Conservation (phyloP, 2,329 filamentous ascomycete genomes). For the Chaetomiaceae sp. region DNA sequence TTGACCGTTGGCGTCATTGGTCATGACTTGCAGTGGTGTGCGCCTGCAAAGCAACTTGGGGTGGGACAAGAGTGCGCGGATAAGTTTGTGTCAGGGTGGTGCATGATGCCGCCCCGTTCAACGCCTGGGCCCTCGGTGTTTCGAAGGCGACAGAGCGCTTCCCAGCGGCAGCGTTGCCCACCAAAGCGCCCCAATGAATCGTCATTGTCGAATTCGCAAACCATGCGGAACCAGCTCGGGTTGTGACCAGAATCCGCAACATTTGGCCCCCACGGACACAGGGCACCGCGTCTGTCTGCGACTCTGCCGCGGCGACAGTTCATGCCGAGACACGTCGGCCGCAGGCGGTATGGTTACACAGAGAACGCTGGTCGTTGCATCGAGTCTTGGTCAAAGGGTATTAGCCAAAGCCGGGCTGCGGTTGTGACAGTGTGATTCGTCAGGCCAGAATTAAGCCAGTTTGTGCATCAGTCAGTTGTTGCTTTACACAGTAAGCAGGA, state of each 20-base stretch:
- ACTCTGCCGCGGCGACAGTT: too few species aligned
- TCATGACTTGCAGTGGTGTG: constrained; percentile 17
- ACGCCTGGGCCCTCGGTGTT: background rate
- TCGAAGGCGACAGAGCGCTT: background rate
- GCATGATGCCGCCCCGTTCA: constrained; percentile 11
- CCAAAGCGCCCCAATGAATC: too few species aligned
- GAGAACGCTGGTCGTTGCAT: constrained; percentile 5
- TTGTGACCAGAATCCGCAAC: background rate
- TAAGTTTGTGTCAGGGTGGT: constrained; percentile 15
- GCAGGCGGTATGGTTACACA: constrained; percentile 13
- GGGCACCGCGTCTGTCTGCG: background rate
- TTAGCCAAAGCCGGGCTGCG: constrained; percentile 3
- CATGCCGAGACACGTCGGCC: constrained; percentile 1
- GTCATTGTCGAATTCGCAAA: too few species aligned
- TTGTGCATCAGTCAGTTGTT: too few species aligned
- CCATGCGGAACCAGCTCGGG: too few species aligned
- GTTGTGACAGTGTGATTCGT: background rate
- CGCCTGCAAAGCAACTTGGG: constrained; percentile 18
- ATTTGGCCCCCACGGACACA: constrained; percentile 6
- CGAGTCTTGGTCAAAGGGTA: background rate
- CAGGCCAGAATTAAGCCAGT: background rate
- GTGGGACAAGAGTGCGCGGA: constrained; percentile 22
- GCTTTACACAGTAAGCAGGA: too few species aligned
- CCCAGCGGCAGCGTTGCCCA: background rate
- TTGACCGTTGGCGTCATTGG: constrained; percentile 16